These are phyloP conservation scores for Fusarium foetens DNA, from an alignment of 2,329 filamentous ascomycete genomes.

Conservation along the genomic window DNA sequence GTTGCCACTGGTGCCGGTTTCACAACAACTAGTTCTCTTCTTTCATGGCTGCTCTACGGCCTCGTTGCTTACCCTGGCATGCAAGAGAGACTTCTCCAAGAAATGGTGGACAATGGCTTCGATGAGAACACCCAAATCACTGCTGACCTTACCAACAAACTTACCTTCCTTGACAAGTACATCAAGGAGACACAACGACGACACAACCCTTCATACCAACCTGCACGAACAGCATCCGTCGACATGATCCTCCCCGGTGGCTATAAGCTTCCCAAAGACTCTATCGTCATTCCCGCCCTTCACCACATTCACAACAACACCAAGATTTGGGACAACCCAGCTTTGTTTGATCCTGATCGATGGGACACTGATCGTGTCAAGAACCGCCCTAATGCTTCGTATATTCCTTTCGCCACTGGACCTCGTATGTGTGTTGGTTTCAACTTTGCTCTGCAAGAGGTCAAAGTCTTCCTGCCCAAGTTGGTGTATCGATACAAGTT, in stretches of 20 bases:
- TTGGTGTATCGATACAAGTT: constrained; percentile 69
- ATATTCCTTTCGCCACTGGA: constrained; percentile 68
- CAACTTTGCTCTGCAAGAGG: constrained; percentile 70
- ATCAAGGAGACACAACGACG: constrained; percentile 70
- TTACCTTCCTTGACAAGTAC: constrained; percentile 65
- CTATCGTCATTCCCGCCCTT: constrained; percentile 64
- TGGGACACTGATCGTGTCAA: constrained; percentile 67
- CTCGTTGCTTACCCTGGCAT: constrained; percentile 63
- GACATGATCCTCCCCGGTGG: constrained; percentile 69
- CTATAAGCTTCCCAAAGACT: constrained; percentile 63
- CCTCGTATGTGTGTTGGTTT: constrained; percentile 70
- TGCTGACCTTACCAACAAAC: constrained; percentile 57
- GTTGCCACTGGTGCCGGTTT: constrained; percentile 68
- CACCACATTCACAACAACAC: constrained; percentile 65
- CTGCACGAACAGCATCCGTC: constrained; percentile 64
- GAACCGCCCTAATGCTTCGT: constrained; percentile 60
- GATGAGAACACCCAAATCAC: constrained; percentile 57
- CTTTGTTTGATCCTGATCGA: constrained; percentile 67
- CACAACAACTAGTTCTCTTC: constrained; percentile 67
- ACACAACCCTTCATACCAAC: constrained; percentile 71
- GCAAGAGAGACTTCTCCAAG: constrained; percentile 67
- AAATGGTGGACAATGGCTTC: constrained; percentile 62
- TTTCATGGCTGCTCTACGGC: constrained; percentile 68
- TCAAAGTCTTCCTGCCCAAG: constrained; percentile 68
- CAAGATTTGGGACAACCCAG: constrained; percentile 66